Evolutionary conservation across 1,284 basidiomycete species (phyloP).

Genomic region (Mycena sp.): DNA sequence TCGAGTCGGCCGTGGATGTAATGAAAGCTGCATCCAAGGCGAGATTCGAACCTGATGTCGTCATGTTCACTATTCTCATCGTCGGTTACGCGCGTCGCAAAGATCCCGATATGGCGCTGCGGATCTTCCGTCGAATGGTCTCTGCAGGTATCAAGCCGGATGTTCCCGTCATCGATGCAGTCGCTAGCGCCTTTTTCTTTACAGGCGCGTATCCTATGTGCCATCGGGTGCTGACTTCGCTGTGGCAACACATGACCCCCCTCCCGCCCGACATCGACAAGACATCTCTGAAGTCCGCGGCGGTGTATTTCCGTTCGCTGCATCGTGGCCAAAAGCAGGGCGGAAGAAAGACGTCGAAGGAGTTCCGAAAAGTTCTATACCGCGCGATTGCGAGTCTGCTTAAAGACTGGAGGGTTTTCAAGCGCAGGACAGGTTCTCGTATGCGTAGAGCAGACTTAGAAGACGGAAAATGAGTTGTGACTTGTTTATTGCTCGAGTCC

Average conservation of each 20-base stretch:
- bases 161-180: constrained; percentile 71
- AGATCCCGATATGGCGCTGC: constrained; percentile 64
- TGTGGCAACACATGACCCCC: constrained; percentile 75
- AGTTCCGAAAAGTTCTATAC: constrained; percentile 46
- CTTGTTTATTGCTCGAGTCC: not conserved
- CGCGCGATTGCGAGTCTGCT: constrained; percentile 42
- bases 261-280: constrained; percentile 61
- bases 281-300: constrained; percentile 57
- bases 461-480: not conserved
- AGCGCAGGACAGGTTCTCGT: constrained; percentile 5
- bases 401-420: constrained; percentile 38
- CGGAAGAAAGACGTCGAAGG: constrained; percentile 40
- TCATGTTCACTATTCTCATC: constrained; percentile 81
- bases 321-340: constrained; percentile 40
- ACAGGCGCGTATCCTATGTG: constrained; percentile 62
- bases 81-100: constrained; percentile 69
- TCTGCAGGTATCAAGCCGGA: constrained; percentile 70
- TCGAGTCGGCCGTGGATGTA: constrained; percentile 60
- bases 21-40: constrained; percentile 61
- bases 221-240: constrained; percentile 61
- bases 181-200: constrained; percentile 74
- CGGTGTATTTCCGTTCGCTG: constrained; percentile 55
- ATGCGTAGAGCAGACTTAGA: not conserved
- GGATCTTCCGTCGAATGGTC: constrained; percentile 73
- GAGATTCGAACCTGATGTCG: constrained; percentile 65